Conservation (phyloP, 306 rosid species). For the Castanea sativa region DNA sequence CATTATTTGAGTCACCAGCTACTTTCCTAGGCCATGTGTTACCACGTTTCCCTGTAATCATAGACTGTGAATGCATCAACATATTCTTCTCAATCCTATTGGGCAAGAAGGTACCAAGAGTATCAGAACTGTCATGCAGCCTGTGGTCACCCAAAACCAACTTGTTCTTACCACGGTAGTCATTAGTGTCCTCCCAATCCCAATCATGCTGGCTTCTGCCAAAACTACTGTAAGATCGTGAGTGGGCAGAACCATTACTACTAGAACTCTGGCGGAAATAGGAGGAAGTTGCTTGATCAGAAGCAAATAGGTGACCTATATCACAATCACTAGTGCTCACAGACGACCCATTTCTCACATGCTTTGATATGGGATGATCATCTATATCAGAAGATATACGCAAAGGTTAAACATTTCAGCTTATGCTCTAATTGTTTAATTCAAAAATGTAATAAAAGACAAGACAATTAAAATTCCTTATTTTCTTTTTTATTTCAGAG, state of each 20-base stretch:
- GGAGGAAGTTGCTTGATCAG: constrained; percentile 17
- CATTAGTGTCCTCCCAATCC: constrained; percentile 13
- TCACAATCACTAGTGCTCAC: neutral
- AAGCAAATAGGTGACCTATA: neutral
- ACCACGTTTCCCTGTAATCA: constrained; percentile 11
- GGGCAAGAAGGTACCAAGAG: neutral
- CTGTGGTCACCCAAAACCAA: constrained; percentile 8
- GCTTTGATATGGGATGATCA: neutral
- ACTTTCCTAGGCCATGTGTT: constrained; percentile 11
- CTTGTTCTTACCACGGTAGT: neutral
- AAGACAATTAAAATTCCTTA: neutral
- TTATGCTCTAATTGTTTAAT: neutral
- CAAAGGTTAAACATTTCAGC: neutral
- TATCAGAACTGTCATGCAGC: neutral
- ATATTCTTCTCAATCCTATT: constrained; percentile 16
- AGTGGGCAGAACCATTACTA: constrained; percentile 4
- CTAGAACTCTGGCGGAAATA: neutral
- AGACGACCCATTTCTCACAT: neutral
- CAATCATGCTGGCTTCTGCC: constrained; percentile 8
- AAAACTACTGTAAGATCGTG: constrained; percentile 20
- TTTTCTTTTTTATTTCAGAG: neutral
- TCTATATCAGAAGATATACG: neutral
- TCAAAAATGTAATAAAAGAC: neutral
- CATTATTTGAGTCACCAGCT: constrained; percentile 9
- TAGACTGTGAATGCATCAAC: constrained; percentile 14